Evolutionary conservation across 1,139 yeast species (phyloP), one percentile per base, ranked within the genome.

Genomic region (Hyphopichia buzzinii): DNA sequence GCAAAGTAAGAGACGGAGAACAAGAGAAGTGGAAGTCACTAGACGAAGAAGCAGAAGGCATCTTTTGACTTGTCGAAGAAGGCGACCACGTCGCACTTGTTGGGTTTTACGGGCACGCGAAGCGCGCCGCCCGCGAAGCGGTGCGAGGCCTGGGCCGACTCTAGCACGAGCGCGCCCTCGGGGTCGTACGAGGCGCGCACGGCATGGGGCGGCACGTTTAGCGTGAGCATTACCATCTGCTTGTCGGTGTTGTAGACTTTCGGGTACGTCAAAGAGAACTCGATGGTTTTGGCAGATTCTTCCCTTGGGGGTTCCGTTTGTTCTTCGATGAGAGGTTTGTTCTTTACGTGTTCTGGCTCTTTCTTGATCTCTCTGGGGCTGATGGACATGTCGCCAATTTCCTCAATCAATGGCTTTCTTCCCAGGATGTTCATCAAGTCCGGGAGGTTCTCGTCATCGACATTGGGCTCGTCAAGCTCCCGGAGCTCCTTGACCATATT

Each of bases 401-500:
- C 78, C 39, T 72, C 64, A 17, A 73, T 72, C 35, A 72, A 48
- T 3, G 69, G 67, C 39, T 47, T 57, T 24, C 40, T 44, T 10
- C 48, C 48, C 24, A 36, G 38, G 28, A 49, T 46, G 31, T 52
- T 53, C 50, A 44, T 48, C 31, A 52, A 37, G 31, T 44, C 48
- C 4, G 56, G 58, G 26, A 50, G 34, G 6, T 55, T 52, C 10
- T 33, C 45, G 4, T 38, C 46, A 11, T 33, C 45, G 16, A 44
- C 49, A 1, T 44, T 50, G 1, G 39, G 42, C 1, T 46, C 50
- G 4, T 49, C 53, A 8, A 49, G 50, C 16, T 45, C 31, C 39
- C 49, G 46, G 33, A 68, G 48, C 28, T 72, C 76, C 38, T 69
- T 69, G 4, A 77, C 43, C 30, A 77, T 39, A 3, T 65, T 71